A percentile compares a stretch with the other conserved stretches of the same genome.
These are phyloP conservation scores for Parasitella parasitica DNA, from an alignment of 371 early-diverging fungal species.

Conservation along the genomic window DNA sequence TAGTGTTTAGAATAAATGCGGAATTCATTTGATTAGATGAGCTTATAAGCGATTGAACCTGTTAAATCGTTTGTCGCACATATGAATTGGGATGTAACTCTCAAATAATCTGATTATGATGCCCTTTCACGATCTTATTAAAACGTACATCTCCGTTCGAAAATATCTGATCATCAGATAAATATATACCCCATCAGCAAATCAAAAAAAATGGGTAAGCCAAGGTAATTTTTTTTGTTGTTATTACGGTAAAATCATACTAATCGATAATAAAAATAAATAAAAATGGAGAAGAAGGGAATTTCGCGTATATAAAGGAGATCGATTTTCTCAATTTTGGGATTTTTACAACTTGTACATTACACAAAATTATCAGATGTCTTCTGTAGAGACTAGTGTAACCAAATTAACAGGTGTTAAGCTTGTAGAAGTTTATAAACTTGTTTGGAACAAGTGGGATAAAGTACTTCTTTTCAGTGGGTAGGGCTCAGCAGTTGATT, in stretches of 20 bases:
- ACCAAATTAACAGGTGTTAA: slow-evolving; percentile 14
- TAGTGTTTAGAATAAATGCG: too few species aligned
- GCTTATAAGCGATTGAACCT: too few species aligned
- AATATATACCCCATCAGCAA: neutral
- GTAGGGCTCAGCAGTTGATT: neutral
- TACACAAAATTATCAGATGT: neutral
- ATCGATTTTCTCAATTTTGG: neutral
- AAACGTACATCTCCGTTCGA: too few species aligned
- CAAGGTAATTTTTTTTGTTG: too few species aligned
- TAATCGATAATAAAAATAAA: neutral
- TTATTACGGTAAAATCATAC: too few species aligned
- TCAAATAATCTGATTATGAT: too few species aligned
- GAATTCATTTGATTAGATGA: too few species aligned
- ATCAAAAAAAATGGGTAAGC: neutral
- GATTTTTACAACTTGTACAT: neutral
- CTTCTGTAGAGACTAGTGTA: neutral
- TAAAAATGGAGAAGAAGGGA: neutral
- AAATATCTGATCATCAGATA: slow-evolving; percentile 26
- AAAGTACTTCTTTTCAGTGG: slow-evolving; percentile 18
- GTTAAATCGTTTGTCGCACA: too few species aligned
- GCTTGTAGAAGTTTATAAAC: slow-evolving; percentile 24
- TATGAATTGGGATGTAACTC: too few species aligned
- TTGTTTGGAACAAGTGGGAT: slow-evolving; percentile 24
- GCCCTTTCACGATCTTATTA: too few species aligned
- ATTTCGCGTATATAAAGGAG: neutral